Base-by-base conservation (phyloP, 306 rosid genomes). In the Vigna trinervia region DNA sequence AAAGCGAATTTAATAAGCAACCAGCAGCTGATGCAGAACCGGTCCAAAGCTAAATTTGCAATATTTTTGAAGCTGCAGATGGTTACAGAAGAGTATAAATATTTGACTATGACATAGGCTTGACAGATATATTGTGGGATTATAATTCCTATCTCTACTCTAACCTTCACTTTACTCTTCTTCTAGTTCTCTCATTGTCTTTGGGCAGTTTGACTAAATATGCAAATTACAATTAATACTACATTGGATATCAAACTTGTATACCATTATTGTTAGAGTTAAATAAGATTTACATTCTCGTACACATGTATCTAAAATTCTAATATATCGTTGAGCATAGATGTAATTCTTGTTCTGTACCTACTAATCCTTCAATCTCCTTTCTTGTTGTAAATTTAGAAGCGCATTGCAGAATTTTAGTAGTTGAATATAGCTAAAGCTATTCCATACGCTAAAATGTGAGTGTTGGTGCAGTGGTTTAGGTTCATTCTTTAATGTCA, bases 21-120 rank as follows among this genome's bases (percentile, higher is more conserved):
- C 32, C 83, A 73, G 71, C 73, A 70, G 71, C 90, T 75, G 89
- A 78, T 70, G 81, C 82, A 46, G 85, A 87, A 78, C 77, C 86
- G 12, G 78, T 91, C 60, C 64, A 66, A 39, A 84, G 85, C 87
- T 89, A 77, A 85, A 71, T 71, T 78, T 70, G 80, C 76, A 41
- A n/a, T 74, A 75, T 59, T 74, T 36, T 54, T 50, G 43, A 47
- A 74, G 62, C 43, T 81, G 78, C 54, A 61, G 83, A 80, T 66
- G 75, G 53, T 78, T 43, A 70, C 39, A 17, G 30, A 73, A 78
- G 71, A 52, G 54, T 46, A 43, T 62, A 53, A 69, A 56, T 75
- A 75, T 47, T 71, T 68, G 83, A 67, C 65, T 45, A 57, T 74
- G 80, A 82, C 86, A 63, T 81, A 82, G 84, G 79, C 76, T 69